Evolutionary conservation across 768 basidiomycete genomes (phyloP).

Genomic region (Heimioporus sp.): DNA sequence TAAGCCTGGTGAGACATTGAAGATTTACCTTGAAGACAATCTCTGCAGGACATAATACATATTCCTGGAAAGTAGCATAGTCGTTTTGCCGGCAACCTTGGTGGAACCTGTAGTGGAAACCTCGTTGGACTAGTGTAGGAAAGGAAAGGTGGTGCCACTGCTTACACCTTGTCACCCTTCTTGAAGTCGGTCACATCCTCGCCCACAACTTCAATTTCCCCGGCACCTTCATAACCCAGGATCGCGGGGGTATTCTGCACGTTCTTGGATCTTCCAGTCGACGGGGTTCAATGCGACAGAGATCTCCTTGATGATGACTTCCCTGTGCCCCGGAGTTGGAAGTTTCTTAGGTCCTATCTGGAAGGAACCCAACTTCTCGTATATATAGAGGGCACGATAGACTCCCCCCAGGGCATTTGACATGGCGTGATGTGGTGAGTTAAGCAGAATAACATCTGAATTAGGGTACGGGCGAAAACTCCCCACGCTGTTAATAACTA

Average conservation of each 20-base stretch:
- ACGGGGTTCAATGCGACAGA: slow-evolving; percentile 44
- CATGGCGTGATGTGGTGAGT: too few relatives aligned
- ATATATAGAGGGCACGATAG: slow-evolving; percentile 15
- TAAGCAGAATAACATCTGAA: too few relatives aligned
- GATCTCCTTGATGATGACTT: slow-evolving; percentile 42
- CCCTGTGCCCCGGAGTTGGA: slow-evolving; percentile 37
- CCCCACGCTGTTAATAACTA: too few relatives aligned
- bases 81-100: slow-evolving; percentile 2
- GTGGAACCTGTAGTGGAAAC: slow-evolving; percentile 15
- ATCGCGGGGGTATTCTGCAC: slow-evolving; percentile 35
- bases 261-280: slow-evolving; percentile 33
- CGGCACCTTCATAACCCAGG: slow-evolving; percentile 39
- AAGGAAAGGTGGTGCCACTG: neutral
- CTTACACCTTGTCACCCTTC: slow-evolving; percentile 31
- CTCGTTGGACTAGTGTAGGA: neutral
- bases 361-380: slow-evolving; percentile 17
- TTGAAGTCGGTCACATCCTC: slow-evolving; percentile 36
- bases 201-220: slow-evolving; percentile 39
- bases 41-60: slow-evolving; percentile 22
- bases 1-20: neutral
- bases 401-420: too few relatives aligned
- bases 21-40: slow-evolving; percentile 11
- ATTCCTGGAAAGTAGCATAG: slow-evolving; percentile 28
- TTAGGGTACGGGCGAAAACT: too few relatives aligned
- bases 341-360: slow-evolving; percentile 6